A percentile compares a stretch with the other conserved stretches of the same genome.
Conservation (phyloP, 1,284 basidiomycete genomes). For the Mycosarcoma maydis region DNA sequence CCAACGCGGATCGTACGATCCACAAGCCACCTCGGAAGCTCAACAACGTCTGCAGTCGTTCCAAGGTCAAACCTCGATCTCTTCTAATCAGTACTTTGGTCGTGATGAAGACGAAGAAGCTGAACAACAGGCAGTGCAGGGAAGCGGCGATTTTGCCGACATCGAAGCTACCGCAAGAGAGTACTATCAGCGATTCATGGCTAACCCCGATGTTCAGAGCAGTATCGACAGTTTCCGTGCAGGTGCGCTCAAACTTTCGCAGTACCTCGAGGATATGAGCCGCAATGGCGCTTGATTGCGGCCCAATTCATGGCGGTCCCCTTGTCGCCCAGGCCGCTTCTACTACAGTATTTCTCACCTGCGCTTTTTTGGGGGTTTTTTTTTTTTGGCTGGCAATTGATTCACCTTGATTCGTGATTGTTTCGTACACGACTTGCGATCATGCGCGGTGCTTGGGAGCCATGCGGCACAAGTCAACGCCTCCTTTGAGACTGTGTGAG, state of each 20-base stretch:
- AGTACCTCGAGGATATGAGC: constrained; percentile 65
- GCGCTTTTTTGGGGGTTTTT: neutral
- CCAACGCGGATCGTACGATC: constrained; percentile 87
- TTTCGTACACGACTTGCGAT: too few species aligned
- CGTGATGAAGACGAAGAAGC: constrained; percentile 82
- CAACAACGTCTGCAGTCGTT: constrained; percentile 84
- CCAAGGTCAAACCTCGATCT: constrained; percentile 91
- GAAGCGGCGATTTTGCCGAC: constrained; percentile 58
- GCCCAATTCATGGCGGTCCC: too few species aligned
- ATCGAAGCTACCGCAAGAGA: constrained; percentile 62
- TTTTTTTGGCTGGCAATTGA: constrained; percentile 9
- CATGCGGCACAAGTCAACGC: too few species aligned
- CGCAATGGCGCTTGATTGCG: constrained; percentile 64
- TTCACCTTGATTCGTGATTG: neutral
- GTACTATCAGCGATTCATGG: constrained; percentile 65
- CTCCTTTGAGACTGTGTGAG: neutral
- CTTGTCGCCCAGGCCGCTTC: too few species aligned
- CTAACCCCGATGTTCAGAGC: constrained; percentile 66
- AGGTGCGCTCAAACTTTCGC: constrained; percentile 64
- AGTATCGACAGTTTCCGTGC: constrained; percentile 63
- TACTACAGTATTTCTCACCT: too few species aligned
- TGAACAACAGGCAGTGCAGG: constrained; percentile 22
- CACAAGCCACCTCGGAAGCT: constrained; percentile 77
- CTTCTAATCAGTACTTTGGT: constrained; percentile 78
- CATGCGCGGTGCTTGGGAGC: too few species aligned